Base-by-base conservation (phyloP, 768 basidiomycete species). In the Pisolithus orientalis region DNA sequence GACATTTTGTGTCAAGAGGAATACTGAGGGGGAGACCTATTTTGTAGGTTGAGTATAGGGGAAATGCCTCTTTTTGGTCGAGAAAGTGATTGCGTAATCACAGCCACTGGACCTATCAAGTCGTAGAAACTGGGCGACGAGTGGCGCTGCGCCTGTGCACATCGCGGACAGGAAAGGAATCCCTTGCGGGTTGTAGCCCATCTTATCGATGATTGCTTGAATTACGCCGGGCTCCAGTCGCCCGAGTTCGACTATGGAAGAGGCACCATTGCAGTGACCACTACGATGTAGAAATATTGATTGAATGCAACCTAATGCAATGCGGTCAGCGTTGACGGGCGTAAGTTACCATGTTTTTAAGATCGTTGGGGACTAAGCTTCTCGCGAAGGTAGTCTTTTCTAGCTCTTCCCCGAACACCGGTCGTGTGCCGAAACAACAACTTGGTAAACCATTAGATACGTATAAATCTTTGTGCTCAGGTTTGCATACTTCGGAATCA, bases 311-410 rank as follows among this genome's bases (percentile, higher is more conserved):
- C 21, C 31, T 32, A 11, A 32, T 32, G 8, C 9, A 9, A 32
- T 32, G 50, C 8, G 32, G 38, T 5, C 39, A 46, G 29, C 34
- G 13, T 39, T 34, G 27, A 21, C 21, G 21, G 21, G 47, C 62
- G 24, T 50, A 77, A 21, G 21, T 21, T 21, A 21, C 80, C 80
- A 82, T 90, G 62, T 90, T 89, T 59, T 93, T 90, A 61, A 88
- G 93, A 1, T 90, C 91, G 1, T 87, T 85, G 31, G 13, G 90
- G 90, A 6, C 86, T 83, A 8, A 94, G 77, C 65, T 93, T 91
- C 87, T 84, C 4, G 87, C 82, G 63, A 85, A 90, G 1, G 90
- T 21, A 21, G 21, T 21, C 21, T 21, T 21, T 21, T 21, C 21
- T 21, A 21, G 21, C 21, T 21, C 21, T 21, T 21, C 21, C 21